Conservation (phyloP, 1,284 basidiomycete genomes). For the Marasmius fiardii region DNA sequence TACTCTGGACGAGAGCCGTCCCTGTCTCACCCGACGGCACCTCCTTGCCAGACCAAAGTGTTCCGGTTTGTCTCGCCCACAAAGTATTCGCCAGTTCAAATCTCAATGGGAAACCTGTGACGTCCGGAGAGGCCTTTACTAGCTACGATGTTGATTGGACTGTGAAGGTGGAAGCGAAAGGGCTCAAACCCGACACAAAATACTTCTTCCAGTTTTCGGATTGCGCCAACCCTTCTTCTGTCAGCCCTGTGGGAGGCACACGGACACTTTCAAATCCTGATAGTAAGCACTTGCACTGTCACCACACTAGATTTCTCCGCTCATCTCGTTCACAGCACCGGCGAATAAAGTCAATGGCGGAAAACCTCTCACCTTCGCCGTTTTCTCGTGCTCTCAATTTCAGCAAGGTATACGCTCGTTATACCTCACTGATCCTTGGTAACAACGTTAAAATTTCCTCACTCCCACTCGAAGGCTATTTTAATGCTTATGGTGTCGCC, state of each 20-base stretch:
- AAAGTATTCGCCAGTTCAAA: conserved; percentile 37
- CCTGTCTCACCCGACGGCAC: conserved; percentile 32
- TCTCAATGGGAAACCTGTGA: conserved; percentile 36
- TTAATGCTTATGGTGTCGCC: conserved; percentile 66
- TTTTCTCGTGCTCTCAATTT: conserved; percentile 60
- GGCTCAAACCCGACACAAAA: conserved; percentile 49
- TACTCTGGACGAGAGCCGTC: conserved; percentile 61
- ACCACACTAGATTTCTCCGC: not conserved
- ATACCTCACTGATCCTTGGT: not conserved
- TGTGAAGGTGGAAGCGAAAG: conserved; percentile 59
- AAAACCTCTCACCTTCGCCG: conserved; percentile 51
- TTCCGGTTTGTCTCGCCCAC: conserved; percentile 58
- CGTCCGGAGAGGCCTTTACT: conserved; percentile 53
- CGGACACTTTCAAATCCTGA: conserved; percentile 44
- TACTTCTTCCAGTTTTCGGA: conserved; percentile 64
- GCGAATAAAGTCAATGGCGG: conserved; percentile 51
- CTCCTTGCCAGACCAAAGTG: conserved; percentile 43
- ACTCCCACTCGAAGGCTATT: conserved; percentile 56
- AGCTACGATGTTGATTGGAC: conserved; percentile 66
- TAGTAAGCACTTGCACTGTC: conserved; percentile 31
- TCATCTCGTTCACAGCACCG: conserved; percentile 33
- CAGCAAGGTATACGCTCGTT: conserved; percentile 38
- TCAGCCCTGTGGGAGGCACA: conserved; percentile 47
- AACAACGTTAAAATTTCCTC: not conserved
- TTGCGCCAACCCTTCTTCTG: conserved; percentile 44